phyloP scores from a whole-genome alignment of 2,329 filamentous ascomycete species.

The Microdochium paspali region DNA sequence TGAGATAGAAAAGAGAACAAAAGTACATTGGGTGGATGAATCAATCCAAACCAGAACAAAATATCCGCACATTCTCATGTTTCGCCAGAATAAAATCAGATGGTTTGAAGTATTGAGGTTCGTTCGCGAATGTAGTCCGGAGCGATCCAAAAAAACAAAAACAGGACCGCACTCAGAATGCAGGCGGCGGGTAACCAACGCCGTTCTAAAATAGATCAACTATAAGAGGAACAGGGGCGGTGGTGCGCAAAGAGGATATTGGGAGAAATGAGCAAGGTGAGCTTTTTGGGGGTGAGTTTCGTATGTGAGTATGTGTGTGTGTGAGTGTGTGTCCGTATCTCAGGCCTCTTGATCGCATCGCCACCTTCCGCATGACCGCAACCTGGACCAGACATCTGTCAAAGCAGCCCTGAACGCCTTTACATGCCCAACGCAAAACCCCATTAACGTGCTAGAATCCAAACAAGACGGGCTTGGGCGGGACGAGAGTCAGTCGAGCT shows the following conservation, averaged over 20 bases:
- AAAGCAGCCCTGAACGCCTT: neutral
- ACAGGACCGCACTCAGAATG: neutral
- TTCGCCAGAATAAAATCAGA: neutral
- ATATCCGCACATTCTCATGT: neutral
- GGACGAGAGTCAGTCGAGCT: conserved; percentile 2
- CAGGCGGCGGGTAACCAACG: neutral
- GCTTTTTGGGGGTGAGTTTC: neutral
- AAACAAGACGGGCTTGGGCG: conserved; percentile 1
- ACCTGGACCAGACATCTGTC: neutral
- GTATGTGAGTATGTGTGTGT: neutral
- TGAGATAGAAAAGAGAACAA: too few relatives aligned
- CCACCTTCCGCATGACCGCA: neutral
- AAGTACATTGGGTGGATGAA: neutral
- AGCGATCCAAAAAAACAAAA: neutral
- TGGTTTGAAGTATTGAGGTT: neutral
- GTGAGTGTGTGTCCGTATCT: neutral
- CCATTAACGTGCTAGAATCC: conserved; percentile 1
- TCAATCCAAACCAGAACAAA: neutral
- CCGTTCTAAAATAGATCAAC: neutral
- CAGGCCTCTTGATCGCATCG: neutral
- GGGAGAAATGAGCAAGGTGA: neutral
- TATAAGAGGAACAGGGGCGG: neutral
- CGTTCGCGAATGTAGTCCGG: too few relatives aligned
- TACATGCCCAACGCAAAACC: conserved; percentile 1
- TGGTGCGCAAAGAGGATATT: neutral